Conservation (phyloP, 192 early-diverging fungal genomes). For the Dissophora ornata region DNA sequence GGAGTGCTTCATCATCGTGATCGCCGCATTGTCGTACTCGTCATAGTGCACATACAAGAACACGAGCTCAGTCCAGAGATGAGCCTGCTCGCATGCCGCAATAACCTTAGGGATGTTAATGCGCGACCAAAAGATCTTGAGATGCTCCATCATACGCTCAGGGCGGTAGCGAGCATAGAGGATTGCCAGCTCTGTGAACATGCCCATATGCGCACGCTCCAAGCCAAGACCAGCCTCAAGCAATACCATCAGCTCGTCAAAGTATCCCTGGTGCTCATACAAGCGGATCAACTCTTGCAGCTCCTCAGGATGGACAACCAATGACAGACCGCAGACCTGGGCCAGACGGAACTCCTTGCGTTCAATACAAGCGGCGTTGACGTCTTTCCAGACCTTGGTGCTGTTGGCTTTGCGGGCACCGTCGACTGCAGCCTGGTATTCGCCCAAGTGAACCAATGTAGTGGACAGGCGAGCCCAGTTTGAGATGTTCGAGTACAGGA, state of each 20-base stretch:
- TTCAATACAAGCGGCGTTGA: slow-evolving; percentile 95
- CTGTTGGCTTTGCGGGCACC: slow-evolving; percentile 98
- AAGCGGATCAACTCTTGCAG: slow-evolving; percentile 86
- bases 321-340: slow-evolving; percentile 96
- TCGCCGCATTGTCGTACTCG: slow-evolving; percentile 97
- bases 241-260: slow-evolving; percentile 90
- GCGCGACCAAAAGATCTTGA: slow-evolving; percentile 96
- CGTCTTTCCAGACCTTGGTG: slow-evolving; percentile 99
- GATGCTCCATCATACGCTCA: slow-evolving; percentile 96
- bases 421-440: slow-evolving; percentile 97
- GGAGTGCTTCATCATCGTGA: slow-evolving; percentile 96
- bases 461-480: slow-evolving; percentile 97
- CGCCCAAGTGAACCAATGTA: slow-evolving; percentile 94
- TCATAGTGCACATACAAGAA: slow-evolving; percentile 99
- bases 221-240: slow-evolving; percentile 95
- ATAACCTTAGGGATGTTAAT: slow-evolving; percentile 99
- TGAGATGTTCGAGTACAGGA: slow-evolving; percentile 94
- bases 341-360: slow-evolving; percentile 96
- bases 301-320: slow-evolving; percentile 98
- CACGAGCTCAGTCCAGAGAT: slow-evolving; percentile 97
- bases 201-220: slow-evolving; percentile 99
- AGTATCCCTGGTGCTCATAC: slow-evolving; percentile 91
- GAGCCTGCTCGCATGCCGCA: slow-evolving; percentile 88
- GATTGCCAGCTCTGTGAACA: slow-evolving; percentile 99
- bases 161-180: slow-evolving; percentile 97